These are phyloP conservation scores for Jacaranda mimosifolia DNA, from an alignment of 257 asterid species.

Conservation along the genomic window DNA sequence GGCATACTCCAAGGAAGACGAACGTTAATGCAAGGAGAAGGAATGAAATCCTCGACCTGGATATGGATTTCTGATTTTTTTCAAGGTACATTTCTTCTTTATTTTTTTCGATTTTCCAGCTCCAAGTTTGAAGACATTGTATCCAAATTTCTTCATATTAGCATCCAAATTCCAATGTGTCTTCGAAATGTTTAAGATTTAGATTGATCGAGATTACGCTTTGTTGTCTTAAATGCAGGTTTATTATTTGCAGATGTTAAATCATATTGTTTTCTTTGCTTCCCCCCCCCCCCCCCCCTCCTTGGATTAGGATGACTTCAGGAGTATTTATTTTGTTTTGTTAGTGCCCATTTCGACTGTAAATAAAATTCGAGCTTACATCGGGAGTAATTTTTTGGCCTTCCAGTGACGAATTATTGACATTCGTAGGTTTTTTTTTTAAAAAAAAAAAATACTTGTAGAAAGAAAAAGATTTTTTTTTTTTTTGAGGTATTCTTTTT, in stretches of 20 bases:
- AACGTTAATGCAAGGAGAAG: neutral
- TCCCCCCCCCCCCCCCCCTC: no score
- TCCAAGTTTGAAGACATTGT: no score
- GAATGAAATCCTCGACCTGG: neutral
- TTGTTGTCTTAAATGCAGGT: neutral
- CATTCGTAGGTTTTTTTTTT: no score
- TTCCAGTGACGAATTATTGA: no score
- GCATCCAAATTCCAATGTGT: no score
- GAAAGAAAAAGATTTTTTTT: no score
- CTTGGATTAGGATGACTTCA: neutral
- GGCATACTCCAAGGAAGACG: slow-evolving; percentile 1
- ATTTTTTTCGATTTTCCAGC: neutral
- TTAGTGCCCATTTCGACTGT: neutral
- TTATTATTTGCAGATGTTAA: neutral
- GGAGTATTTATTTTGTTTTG: neutral
- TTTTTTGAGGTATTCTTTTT: no score
- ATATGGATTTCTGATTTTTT: neutral
- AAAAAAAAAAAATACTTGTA: no score
- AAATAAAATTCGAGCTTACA: neutral
- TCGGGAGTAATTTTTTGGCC: no score
- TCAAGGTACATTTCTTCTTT: neutral
- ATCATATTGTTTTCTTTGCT: neutral
- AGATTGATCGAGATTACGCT: neutral
- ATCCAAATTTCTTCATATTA: no score
- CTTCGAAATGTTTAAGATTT: neutral